Base-by-base conservation (phyloP, 2,329 filamentous ascomycete genomes). In the Xylaria sp. region DNA sequence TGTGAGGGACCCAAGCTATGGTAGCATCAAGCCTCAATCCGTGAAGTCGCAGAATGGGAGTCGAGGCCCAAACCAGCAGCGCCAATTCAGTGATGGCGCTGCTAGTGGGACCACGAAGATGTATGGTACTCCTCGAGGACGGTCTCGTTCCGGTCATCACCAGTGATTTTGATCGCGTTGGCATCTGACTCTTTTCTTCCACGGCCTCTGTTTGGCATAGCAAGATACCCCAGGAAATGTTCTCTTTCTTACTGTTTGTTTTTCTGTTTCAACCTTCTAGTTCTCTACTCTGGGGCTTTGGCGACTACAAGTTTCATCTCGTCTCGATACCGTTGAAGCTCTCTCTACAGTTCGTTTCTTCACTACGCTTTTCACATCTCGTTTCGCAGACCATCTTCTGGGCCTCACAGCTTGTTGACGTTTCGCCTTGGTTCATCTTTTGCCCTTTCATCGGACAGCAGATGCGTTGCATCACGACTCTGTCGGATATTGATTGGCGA, bases 1-100 rank as follows among this genome's bases (percentile, higher is more conserved):
- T 47, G n/a, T 53, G 21, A 50, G 50, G 27, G 56, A 36, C 7
- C 17, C 1, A 21, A 32, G 27, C 19, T 39, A 27, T 32, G 53
- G 59, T n/a, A 34, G 8, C 12, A 14, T n/a, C 21, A 17, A 55
- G 39, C n/a, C 65, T 34, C 55, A 45, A 24, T 11, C 24, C 12
- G 45, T 36, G 47, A 73, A 71, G 64, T 62, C 67, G n/a, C 48
- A 65, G 34, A n/a, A 19, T 47, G 30, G 57, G 24, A 45, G 8
- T 48, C 12, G 61, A 7, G 47, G 64, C n/a, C 48, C 61, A 4
- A 42, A 30, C 4, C 58, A 48, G 19, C 51, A 69, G 68, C 71
- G 71, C 14, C 57, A 67, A 50, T 72, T 71, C 51, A 71, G 71
- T 61, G 69, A 69, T 12, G 65, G 65, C 12, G 60, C 69, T 14